phyloP scores from a whole-genome alignment of 192 early-diverging fungal genomes.

The Umbelopsis ramanniana region DNA sequence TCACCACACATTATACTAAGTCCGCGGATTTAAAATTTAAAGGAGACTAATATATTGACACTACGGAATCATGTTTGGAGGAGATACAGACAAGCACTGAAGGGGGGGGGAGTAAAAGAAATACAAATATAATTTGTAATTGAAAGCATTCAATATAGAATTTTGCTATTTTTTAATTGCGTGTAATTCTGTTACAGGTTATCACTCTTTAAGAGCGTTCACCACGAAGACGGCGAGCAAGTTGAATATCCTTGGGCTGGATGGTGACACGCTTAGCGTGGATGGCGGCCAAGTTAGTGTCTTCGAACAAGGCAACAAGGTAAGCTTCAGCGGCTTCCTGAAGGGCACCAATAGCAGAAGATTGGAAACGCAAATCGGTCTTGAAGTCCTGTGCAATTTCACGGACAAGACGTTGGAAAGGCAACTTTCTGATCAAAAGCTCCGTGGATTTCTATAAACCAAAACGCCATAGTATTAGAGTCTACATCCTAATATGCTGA shows the following conservation, averaged over 20 bases:
- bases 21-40: neutral
- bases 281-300: constrained; percentile 97
- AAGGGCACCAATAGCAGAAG: constrained; percentile 97
- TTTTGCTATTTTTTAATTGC: neutral
- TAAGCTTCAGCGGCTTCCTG: constrained; percentile 99
- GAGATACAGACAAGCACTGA: constrained; percentile 14
- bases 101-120: neutral
- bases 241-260: constrained; percentile 99
- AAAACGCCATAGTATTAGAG: neutral
- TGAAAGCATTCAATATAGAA: neutral
- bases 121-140: constrained; percentile 1
- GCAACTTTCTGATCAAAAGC: constrained; percentile 91
- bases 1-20: neutral
- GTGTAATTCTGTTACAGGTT: neutral
- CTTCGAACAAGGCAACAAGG: constrained; percentile 89
- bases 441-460: constrained; percentile 83
- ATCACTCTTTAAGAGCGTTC: constrained; percentile 73
- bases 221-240: constrained; percentile 95
- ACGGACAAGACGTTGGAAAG: constrained; percentile 95
- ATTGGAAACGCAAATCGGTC: constrained; percentile 99
- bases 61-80: constrained; percentile 14
- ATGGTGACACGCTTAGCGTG: constrained; percentile 99
- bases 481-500: neutral
- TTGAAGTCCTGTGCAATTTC: constrained; percentile 99
- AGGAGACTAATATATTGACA: constrained; percentile 13